Percentiles rank a stretch among this genome's conserved stretches.
Conservation (phyloP, 768 basidiomycete genomes). For the Lactifluus subvellereus region DNA sequence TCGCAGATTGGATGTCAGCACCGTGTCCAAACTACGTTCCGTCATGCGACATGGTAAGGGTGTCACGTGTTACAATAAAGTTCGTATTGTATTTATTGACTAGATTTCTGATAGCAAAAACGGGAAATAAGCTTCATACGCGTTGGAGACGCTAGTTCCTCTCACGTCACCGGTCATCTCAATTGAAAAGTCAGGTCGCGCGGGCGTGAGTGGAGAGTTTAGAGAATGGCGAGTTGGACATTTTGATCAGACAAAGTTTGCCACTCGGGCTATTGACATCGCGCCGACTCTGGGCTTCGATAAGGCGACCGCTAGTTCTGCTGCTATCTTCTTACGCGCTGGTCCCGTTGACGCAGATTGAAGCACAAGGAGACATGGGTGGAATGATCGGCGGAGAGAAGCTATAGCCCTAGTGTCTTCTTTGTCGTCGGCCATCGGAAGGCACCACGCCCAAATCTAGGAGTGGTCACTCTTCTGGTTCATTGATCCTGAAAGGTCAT, state of each 20-base stretch:
- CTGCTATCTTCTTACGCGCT: not conserved
- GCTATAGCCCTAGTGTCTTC: not conserved
- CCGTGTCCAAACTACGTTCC: not conserved
- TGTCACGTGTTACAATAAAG: not conserved
- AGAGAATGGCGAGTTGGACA: constrained; percentile 30
- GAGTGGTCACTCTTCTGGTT: not conserved
- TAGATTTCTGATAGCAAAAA: constrained; percentile 3
- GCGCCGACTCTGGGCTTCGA: not conserved
- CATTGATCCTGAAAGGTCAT: not conserved
- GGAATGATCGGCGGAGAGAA: not conserved
- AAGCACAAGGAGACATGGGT: not conserved
- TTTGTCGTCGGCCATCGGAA: not conserved
- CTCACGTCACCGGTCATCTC: constrained; percentile 22
- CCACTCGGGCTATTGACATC: not conserved
- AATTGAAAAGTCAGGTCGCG: constrained; percentile 16
- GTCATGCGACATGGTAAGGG: not conserved
- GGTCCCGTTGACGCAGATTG: not conserved
- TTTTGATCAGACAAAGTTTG: constrained; percentile 14
- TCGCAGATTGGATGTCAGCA: not conserved
- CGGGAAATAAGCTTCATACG: not conserved
- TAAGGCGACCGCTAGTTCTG: not conserved
- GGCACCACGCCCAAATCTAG: not conserved
- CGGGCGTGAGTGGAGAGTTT: constrained; percentile 1
- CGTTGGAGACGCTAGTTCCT: constrained; percentile 14
- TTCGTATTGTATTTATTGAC: not conserved